Percentiles rank a stretch among this genome's conserved stretches.
phyloP scores from a whole-genome alignment of 1,284 basidiomycete species.

The Earliella scabrosa region DNA sequence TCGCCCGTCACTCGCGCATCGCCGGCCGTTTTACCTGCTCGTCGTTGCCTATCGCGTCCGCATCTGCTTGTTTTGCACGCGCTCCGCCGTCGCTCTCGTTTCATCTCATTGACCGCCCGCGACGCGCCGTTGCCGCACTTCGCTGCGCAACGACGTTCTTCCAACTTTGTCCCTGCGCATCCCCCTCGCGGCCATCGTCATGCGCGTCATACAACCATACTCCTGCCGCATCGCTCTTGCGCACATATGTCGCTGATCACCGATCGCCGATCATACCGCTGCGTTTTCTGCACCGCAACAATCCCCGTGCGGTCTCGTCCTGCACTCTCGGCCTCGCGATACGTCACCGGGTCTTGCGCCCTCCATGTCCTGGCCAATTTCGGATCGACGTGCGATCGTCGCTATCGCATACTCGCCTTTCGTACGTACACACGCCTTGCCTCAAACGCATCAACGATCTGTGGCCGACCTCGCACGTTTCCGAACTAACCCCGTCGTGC shows the following conservation, averaged over 20 bases:
- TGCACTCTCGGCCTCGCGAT: constrained; percentile 13
- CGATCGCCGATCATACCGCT: constrained; percentile 21
- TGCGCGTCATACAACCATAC: constrained; percentile 7
- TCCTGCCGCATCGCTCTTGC: not conserved
- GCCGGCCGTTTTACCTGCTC: constrained; percentile 23
- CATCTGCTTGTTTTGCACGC: constrained; percentile 12
- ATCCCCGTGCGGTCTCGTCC: constrained; percentile 5
- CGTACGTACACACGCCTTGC: constrained; percentile 12
- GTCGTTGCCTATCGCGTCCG: constrained; percentile 26
- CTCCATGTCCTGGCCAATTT: constrained; percentile 1
- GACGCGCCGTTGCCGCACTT: constrained; percentile 7
- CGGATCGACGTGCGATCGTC: constrained; percentile 16
- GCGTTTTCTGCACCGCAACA: not conserved
- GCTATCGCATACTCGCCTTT: not conserved
- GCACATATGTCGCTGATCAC: constrained; percentile 19
- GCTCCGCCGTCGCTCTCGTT: constrained; percentile 1
- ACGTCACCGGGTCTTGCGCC: constrained; percentile 18
- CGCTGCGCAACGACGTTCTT: constrained; percentile 9
- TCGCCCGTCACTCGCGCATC: constrained; percentile 19
- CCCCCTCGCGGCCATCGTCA: constrained; percentile 13
- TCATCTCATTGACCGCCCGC: constrained; percentile 4
- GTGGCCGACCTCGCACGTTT: constrained; percentile 10
- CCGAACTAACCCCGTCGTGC: constrained; percentile 20
- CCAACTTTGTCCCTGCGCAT: constrained; percentile 5
- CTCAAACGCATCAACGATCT: constrained; percentile 3